Conservation (phyloP, 805 yeast species). For the Metschnikowia drakensbergensis region DNA sequence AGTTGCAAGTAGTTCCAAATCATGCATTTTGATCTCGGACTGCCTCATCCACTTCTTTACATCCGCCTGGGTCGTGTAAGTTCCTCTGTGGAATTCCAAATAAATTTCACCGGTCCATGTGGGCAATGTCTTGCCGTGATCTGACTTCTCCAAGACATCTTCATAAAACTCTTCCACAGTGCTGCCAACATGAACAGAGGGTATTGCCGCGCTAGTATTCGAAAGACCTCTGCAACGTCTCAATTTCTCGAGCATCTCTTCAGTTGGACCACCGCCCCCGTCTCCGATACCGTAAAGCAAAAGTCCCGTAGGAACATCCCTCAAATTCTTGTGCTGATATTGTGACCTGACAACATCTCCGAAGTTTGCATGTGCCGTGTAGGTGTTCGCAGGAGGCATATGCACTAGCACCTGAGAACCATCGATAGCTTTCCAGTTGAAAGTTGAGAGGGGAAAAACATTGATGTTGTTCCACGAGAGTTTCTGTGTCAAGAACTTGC, state of each 20-base stretch:
- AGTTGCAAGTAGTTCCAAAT: constrained; percentile 80
- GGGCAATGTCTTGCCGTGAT: constrained; percentile 66
- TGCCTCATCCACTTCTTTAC: constrained; percentile 77
- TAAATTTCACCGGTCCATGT: constrained; percentile 93
- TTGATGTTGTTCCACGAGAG: constrained; percentile 96
- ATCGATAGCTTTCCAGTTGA: constrained; percentile 94
- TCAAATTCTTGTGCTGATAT: constrained; percentile 76
- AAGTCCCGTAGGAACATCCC: constrained; percentile 75
- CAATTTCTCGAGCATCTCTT: constrained; percentile 88
- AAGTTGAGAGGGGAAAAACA: constrained; percentile 81
- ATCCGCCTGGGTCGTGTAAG: constrained; percentile 90
- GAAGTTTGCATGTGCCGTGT: constrained; percentile 88
- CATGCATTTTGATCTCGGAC: constrained; percentile 74
- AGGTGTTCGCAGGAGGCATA: constrained; percentile 97
- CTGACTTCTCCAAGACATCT: constrained; percentile 55
- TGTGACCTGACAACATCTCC: constrained; percentile 86
- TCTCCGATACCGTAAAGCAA: constrained; percentile 91
- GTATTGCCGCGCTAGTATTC: constrained; percentile 75
- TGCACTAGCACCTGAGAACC: constrained; percentile 91
- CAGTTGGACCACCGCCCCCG: constrained; percentile 98
- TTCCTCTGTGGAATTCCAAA: constrained; percentile 94
- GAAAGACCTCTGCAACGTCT: constrained; percentile 87
- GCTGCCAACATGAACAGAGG: constrained; percentile 73
- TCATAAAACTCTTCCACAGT: constrained; percentile 81
- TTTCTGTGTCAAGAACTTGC: constrained; percentile 85